Evolutionary conservation across 352 stramenopile species (phyloP).

Genomic region (Pseudoperonospora humuli): DNA sequence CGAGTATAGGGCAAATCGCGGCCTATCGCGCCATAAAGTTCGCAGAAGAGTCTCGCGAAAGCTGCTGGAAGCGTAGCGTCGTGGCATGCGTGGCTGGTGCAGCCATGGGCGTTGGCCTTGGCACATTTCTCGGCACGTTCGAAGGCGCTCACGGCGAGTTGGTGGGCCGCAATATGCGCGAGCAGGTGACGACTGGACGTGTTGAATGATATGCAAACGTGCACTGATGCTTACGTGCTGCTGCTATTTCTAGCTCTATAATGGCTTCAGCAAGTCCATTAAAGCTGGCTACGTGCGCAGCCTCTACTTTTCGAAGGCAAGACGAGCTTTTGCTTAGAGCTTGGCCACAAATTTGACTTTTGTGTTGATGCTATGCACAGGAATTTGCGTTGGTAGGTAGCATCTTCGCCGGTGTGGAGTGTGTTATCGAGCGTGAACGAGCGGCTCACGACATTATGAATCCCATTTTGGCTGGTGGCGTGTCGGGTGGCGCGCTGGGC

Average conservation of each 20-base stretch:
- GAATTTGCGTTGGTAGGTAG: slow-evolving; percentile 78
- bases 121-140: slow-evolving; percentile 83
- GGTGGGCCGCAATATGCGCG: slow-evolving; percentile 76
- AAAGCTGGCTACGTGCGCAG: slow-evolving; percentile 68
- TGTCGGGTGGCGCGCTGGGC: slow-evolving; percentile 56
- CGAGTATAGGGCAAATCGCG: slow-evolving; percentile 29
- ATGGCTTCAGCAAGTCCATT: slow-evolving; percentile 81
- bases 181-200: slow-evolving; percentile 48
- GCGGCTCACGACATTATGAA: slow-evolving; percentile 72
- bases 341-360: not conserved
- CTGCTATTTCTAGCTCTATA: slow-evolving; percentile 48
- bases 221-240: not conserved
- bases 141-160: slow-evolving; percentile 81
- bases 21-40: slow-evolving; percentile 57
- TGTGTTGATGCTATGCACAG: slow-evolving; percentile 22
- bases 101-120: slow-evolving; percentile 72
- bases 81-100: slow-evolving; percentile 62
- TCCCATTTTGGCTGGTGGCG: slow-evolving; percentile 59
- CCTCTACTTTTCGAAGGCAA: slow-evolving; percentile 81
- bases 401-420: slow-evolving; percentile 78
- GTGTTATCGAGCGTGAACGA: slow-evolving; percentile 76
- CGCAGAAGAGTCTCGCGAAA: slow-evolving; percentile 69
- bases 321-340: not conserved
- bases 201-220: not conserved
- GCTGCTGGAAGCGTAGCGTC: slow-evolving; percentile 80